Evolutionary conservation across 1,139 yeast species (phyloP), one percentile per base, ranked within the genome.

Genomic region (Blastobotrys petasosporus): DNA sequence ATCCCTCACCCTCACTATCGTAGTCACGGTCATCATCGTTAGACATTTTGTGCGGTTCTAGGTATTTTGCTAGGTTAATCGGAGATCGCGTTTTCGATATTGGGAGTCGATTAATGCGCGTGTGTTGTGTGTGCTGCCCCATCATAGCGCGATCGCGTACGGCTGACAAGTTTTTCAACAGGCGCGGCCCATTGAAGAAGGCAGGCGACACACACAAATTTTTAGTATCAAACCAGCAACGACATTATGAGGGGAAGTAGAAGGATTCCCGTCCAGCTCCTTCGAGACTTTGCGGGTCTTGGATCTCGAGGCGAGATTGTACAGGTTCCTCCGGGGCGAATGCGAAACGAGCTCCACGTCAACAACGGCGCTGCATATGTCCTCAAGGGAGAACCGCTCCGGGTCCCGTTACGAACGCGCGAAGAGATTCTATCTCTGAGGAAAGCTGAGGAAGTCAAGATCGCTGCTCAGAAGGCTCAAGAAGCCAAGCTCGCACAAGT

Each of bases 301-400:
- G 87, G 86, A n/a, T 69, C 66, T 36, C 63, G 63, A 42, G 96
- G 96, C 28, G 84, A 88, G 67, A 73, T 88, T 39, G 74, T 85
- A 23, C 69, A 75, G 35, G 96, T 87, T n/a, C 75, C 79, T 51
- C 86, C 95, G 31, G 85, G 92, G 13, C 73, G 77, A 50, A 88
- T 88, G 96, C 77, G 92, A 63, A 85, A 85, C 66, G 77, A 70
- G 57, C 73, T 88, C 48, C 87, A 87, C 58, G 76, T 77, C 43
- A 60, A 70, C 51, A 81, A 85, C 56, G 84, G 85, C 41, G 96
- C 96, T 2, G 76, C 78, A 33, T 85, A 84, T 60, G 72, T 84
- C 30, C 63, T 76, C 33, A 68, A 71, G 39, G 76, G 72, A 12
- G 69, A 74, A 49, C 74, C 76, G 6, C 82, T 86, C 40, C 70